These are phyloP conservation scores for Casuarina equisetifolia DNA, from an alignment of 306 rosid genomes.

Conservation along the genomic window DNA sequence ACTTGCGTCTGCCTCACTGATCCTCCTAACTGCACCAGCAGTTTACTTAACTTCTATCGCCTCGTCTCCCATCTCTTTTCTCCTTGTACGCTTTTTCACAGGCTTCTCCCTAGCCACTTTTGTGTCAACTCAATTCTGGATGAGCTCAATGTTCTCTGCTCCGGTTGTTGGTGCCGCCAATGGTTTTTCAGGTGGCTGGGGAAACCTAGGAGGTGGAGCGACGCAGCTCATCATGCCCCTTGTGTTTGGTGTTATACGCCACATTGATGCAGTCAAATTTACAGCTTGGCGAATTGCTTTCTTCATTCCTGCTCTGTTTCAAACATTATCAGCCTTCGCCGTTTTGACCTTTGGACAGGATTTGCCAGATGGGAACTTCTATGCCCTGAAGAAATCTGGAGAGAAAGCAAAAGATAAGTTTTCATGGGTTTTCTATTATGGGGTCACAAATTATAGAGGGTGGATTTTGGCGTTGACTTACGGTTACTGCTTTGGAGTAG, in stretches of 20 bases:
- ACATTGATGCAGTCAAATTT: slow-evolving; percentile 57
- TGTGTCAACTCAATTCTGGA: slow-evolving; percentile 94
- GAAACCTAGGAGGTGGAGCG: slow-evolving; percentile 86
- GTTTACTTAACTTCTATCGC: slow-evolving; percentile 60
- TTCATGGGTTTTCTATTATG: slow-evolving; percentile 47
- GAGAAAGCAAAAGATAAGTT: slow-evolving; percentile 60
- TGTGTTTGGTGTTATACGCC: slow-evolving; percentile 51
- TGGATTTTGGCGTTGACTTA: slow-evolving; percentile 83
- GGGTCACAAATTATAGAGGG: slow-evolving; percentile 68
- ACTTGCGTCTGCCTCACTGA: slow-evolving; percentile 65
- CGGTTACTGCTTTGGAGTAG: slow-evolving; percentile 90
- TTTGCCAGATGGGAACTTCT: slow-evolving; percentile 74
- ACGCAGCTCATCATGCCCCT: slow-evolving; percentile 91
- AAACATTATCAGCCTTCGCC: slow-evolving; percentile 58
- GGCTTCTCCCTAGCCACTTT: slow-evolving; percentile 86
- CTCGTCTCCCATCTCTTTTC: slow-evolving; percentile 51
- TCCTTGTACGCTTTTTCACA: slow-evolving; percentile 75
- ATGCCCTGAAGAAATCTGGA: slow-evolving; percentile 52
- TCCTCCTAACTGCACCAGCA: slow-evolving; percentile 67
- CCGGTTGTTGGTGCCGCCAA: slow-evolving; percentile 74
- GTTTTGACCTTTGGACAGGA: slow-evolving; percentile 64
- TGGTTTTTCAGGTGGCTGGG: slow-evolving; percentile 81
- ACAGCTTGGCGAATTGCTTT: slow-evolving; percentile 87
- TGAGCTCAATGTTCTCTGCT: slow-evolving; percentile 90
- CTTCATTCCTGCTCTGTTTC: slow-evolving; percentile 70